phyloP scores from a whole-genome alignment of 2,329 filamentous ascomycete genomes.

The Trichoderma sp. region DNA sequence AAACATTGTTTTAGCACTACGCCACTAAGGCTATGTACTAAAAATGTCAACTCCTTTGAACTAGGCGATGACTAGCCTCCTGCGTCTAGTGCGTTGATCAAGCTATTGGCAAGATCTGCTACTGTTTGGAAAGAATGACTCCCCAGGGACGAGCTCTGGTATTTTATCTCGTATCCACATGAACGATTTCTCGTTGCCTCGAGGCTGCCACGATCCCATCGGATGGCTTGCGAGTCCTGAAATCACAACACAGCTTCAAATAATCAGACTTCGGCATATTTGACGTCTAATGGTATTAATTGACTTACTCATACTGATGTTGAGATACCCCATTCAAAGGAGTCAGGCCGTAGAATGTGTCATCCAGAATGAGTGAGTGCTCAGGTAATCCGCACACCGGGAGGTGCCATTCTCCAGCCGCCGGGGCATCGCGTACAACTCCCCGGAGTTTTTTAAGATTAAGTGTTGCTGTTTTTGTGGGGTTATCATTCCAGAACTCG shows the following conservation, averaged over 20 bases:
- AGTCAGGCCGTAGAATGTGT: neutral
- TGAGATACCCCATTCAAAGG: neutral
- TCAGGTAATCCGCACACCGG: neutral
- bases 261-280: neutral
- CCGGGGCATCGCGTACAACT: neutral
- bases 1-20: conserved; percentile 1
- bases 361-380: neutral
- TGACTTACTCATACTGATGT: neutral
- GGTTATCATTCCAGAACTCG: neutral
- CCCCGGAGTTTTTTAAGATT: neutral
- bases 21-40: conserved; percentile 13
- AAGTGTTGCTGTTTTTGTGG: neutral
- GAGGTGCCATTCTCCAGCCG: neutral
- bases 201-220: conserved; percentile 20
- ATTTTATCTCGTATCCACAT: conserved; percentile 21
- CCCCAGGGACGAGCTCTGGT: neutral
- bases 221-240: conserved; percentile 20
- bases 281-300: neutral
- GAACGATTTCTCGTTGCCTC: conserved; percentile 6
- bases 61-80: neutral
- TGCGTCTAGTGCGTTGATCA: neutral
- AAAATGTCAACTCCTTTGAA: neutral
- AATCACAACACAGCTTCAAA: conserved; percentile 13
- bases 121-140: neutral
- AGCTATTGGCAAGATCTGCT: neutral